These are phyloP conservation scores for Ganoderma resinaceum DNA, from an alignment of 1,284 basidiomycete species.

Conservation along the genomic window DNA sequence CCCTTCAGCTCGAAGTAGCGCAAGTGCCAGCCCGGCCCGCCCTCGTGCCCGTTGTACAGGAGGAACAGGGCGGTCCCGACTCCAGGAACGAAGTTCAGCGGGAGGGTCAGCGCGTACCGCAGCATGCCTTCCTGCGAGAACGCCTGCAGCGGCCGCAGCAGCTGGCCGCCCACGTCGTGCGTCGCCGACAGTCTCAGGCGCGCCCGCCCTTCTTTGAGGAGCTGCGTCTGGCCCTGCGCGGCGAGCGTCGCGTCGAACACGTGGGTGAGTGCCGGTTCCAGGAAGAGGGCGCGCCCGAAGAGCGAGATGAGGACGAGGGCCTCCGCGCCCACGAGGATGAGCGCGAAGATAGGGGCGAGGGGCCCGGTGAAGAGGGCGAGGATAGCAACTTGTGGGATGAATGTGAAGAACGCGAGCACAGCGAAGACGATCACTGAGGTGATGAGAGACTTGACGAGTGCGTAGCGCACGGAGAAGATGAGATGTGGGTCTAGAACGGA, in stretches of 20 bases:
- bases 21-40: constrained; percentile 65
- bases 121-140: constrained; percentile 37
- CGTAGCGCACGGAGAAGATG: constrained; percentile 46
- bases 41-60: constrained; percentile 51
- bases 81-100: constrained; percentile 71
- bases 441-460: constrained; percentile 48
- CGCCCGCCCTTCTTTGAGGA: constrained; percentile 45
- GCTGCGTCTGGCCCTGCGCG: constrained; percentile 43
- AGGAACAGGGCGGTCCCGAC: constrained; percentile 73
- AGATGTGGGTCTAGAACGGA: constrained; percentile 37
- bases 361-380: constrained; percentile 71
- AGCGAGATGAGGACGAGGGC: constrained; percentile 50
- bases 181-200: constrained; percentile 30
- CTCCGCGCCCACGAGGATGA: constrained; percentile 45
- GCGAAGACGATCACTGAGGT: constrained; percentile 52
- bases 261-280: constrained; percentile 52
- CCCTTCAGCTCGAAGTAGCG: constrained; percentile 78
- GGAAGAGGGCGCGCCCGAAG: constrained; percentile 54
- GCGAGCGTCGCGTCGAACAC: constrained; percentile 52
- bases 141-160: constrained; percentile 46
- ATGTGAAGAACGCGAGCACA: constrained; percentile 67
- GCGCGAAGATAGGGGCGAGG: constrained; percentile 50
- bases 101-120: constrained; percentile 60
- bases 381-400: constrained; percentile 72
- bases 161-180: constrained; percentile 41